phyloP scores from a whole-genome alignment of 345 rosid species.

The Brassica rapa region DNA sequence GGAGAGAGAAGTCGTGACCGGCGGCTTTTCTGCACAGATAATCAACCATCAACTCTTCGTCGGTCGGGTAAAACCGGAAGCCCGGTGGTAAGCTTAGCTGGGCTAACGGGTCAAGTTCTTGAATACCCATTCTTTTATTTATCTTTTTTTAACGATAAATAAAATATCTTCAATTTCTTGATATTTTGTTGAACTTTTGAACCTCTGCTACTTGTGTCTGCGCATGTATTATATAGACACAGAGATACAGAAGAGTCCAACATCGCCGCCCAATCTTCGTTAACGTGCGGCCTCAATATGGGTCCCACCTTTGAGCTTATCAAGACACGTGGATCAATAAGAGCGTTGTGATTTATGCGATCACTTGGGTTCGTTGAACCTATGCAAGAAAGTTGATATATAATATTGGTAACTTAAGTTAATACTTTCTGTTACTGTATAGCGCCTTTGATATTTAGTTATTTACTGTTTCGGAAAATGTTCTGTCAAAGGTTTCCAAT shows the following conservation, averaged over 20 bases:
- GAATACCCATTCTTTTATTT: constrained; percentile 61
- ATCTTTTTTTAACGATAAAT: not conserved
- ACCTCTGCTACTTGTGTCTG: constrained; percentile 17
- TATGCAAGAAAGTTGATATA: constrained; percentile 12
- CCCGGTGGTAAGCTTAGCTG: constrained; percentile 94
- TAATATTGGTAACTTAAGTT: not conserved
- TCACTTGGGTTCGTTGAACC: constrained; percentile 39
- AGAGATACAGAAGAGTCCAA: not conserved
- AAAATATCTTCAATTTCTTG: constrained; percentile 18
- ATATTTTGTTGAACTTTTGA: not conserved
- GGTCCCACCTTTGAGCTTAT: constrained; percentile 35
- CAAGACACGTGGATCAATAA: constrained; percentile 35
- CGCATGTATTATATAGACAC: constrained; percentile 8
- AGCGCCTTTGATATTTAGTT: not conserved
- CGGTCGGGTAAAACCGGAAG: constrained; percentile 92
- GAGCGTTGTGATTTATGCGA: constrained; percentile 36
- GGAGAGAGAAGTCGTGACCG: constrained; percentile 67
- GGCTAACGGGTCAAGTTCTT: constrained; percentile 67
- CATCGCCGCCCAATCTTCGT: constrained; percentile 35
- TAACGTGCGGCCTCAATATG: constrained; percentile 30
- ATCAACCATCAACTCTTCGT: constrained; percentile 90
- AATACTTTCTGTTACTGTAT: not conserved
- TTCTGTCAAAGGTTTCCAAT: not conserved
- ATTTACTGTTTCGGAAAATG: not conserved
- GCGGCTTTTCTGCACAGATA: constrained; percentile 85